Percentiles rank a stretch among this genome's conserved stretches.
Conservation (phyloP, 257 asterid genomes). For the Solanum stenotomum region DNA sequence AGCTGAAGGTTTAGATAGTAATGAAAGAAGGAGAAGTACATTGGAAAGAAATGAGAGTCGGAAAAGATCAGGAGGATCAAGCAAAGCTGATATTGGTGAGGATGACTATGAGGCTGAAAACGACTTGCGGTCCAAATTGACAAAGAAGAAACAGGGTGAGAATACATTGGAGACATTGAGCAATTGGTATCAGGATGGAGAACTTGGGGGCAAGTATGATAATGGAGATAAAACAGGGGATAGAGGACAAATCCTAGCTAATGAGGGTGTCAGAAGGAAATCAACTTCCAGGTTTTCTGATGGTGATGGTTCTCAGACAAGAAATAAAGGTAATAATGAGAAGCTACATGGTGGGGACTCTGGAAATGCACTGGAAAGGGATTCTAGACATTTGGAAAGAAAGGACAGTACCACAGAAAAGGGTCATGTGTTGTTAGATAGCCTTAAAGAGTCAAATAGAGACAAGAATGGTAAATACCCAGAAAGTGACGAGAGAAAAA, state of each 20-base stretch:
- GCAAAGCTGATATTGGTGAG: constrained; percentile 58
- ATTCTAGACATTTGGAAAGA: constrained; percentile 38
- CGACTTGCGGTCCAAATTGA: constrained; percentile 54
- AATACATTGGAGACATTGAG: constrained; percentile 68
- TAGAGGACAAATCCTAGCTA: constrained; percentile 37
- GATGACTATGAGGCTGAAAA: constrained; percentile 56
- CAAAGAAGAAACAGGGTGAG: constrained; percentile 62
- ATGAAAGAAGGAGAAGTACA: constrained; percentile 47
- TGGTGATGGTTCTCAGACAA: constrained; percentile 19
- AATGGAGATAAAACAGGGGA: constrained; percentile 41
- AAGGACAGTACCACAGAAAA: constrained; percentile 53
- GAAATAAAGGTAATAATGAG: constrained; percentile 14
- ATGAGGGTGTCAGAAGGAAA: constrained; percentile 50
- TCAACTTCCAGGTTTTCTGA: constrained; percentile 38
- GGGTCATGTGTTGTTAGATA: constrained; percentile 38
- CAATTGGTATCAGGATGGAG: constrained; percentile 87
- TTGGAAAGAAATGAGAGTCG: constrained; percentile 60
- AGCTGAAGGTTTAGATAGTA: constrained; percentile 47
- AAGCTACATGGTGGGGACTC: constrained; percentile 9
- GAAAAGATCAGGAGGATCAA: constrained; percentile 50
- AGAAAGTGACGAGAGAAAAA: constrained; percentile 54
- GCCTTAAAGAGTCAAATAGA: constrained; percentile 33
- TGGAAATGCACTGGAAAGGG: constrained; percentile 42
- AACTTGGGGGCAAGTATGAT: constrained; percentile 50
- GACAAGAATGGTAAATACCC: constrained; percentile 33